These are phyloP conservation scores for Solanum ossicruentum DNA, from an alignment of 257 asterid genomes.

Conservation along the genomic window DNA sequence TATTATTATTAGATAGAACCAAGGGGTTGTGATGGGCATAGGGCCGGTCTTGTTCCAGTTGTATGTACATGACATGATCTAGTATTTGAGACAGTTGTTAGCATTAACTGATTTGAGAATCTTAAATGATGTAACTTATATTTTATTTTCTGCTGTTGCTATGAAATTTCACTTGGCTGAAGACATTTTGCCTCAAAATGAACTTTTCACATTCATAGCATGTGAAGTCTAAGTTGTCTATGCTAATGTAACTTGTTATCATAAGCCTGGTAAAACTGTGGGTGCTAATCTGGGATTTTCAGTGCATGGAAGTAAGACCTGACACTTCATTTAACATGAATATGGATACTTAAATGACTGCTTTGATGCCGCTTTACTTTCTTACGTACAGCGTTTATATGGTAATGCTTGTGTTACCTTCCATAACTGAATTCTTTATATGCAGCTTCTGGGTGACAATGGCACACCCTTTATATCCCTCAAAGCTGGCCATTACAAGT, in stretches of 20 bases:
- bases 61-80: not conserved
- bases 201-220: not conserved
- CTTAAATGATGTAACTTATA: not conserved
- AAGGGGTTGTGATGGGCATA: not conserved
- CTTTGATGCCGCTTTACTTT: not conserved
- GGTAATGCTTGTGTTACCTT: not conserved
- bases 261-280: not conserved
- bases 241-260: not conserved
- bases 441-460: slow-evolving; percentile 81
- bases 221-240: not conserved
- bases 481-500: slow-evolving; percentile 54
- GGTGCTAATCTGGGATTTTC: not conserved
- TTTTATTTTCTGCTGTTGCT: not conserved
- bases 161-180: not conserved
- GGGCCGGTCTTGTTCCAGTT: not conserved
- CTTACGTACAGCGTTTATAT: not conserved
- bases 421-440: not conserved
- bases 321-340: not conserved
- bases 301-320: not conserved
- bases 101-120: not conserved
- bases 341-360: not conserved
- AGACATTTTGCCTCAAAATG: not conserved
- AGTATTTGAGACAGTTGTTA: not conserved
- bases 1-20: not conserved
- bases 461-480: slow-evolving; percentile 58